These are phyloP conservation scores for Ormosia emarginata DNA, from an alignment of 306 rosid species.

Conservation along the genomic window DNA sequence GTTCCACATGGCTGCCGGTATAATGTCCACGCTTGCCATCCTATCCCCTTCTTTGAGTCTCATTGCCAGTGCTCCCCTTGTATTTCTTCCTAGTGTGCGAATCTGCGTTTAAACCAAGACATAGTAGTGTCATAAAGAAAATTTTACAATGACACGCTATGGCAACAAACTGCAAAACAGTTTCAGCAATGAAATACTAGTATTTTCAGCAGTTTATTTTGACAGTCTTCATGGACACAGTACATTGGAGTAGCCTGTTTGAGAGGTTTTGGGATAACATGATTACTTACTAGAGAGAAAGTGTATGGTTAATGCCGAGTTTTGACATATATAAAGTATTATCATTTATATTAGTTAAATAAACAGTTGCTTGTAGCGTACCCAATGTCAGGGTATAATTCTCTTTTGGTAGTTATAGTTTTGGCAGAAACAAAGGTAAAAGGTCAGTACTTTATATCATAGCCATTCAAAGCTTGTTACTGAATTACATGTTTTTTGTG, in stretches of 20 bases:
- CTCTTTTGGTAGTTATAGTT: neutral
- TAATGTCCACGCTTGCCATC: conserved; percentile 90
- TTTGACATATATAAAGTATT: neutral
- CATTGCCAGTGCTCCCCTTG: conserved; percentile 90
- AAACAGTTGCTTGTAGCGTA: neutral
- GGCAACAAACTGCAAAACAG: neutral
- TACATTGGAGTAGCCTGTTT: neutral
- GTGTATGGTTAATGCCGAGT: neutral
- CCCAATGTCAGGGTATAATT: neutral
- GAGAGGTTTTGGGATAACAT: neutral
- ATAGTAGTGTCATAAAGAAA: neutral
- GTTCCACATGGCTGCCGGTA: conserved; percentile 77
- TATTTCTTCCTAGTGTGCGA: conserved; percentile 79
- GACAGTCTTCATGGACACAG: neutral
- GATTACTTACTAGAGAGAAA: neutral
- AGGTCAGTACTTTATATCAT: neutral
- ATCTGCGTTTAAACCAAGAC: conserved; percentile 52
- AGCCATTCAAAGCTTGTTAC: neutral
- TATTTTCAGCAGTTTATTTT: neutral
- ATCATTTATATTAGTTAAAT: neutral
- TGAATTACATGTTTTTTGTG: neutral
- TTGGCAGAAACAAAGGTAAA: neutral
- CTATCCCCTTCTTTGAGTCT: conserved; percentile 77
- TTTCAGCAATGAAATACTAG: neutral
- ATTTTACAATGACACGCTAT: neutral